Conservation (phyloP, 176 grass and related monocot species). For the Leersia perrieri region DNA sequence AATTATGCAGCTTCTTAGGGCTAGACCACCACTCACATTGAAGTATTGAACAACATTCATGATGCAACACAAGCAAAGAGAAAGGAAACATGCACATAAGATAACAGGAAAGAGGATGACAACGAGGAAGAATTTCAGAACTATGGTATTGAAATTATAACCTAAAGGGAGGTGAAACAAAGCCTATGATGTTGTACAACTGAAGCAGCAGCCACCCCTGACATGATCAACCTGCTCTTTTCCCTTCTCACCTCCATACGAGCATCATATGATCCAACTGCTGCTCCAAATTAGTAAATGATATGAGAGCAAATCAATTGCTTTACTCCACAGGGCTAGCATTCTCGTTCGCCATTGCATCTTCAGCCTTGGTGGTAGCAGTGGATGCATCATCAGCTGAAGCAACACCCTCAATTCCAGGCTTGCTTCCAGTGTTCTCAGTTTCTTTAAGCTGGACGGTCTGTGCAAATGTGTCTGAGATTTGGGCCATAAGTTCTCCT, state of each 20-base stretch:
- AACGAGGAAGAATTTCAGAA: conserved; percentile 32
- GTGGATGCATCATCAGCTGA: conserved; percentile 27
- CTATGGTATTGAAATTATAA: conserved; percentile 62
- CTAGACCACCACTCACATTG: conserved; percentile 37
- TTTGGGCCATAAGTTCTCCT: conserved; percentile 40
- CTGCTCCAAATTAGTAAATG: conserved; percentile 40
- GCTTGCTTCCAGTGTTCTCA: conserved; percentile 22
- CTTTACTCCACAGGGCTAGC: conserved; percentile 29
- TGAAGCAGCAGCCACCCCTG: conserved; percentile 30
- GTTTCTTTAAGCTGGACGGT: conserved; percentile 51
- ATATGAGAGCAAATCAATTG: conserved; percentile 27
- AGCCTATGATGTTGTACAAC: conserved; percentile 69
- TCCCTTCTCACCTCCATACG: conserved; percentile 25
- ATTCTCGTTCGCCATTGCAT: conserved; percentile 26
- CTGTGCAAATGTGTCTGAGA: conserved; percentile 52
- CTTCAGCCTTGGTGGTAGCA: conserved; percentile 31
- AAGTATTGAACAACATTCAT: conserved; percentile 51
- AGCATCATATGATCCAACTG: conserved; percentile 28
- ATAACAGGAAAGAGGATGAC: conserved; percentile 18
- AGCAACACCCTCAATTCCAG: conserved; percentile 18
- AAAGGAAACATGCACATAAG: conserved; percentile 16
- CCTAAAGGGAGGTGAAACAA: conserved; percentile 60
- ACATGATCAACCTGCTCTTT: conserved; percentile 33
- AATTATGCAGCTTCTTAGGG: conserved; percentile 52
- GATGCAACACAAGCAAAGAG: conserved; percentile 37